Evolutionary conservation across 305 asterid species (phyloP).

Genomic region (Lippia alba): DNA sequence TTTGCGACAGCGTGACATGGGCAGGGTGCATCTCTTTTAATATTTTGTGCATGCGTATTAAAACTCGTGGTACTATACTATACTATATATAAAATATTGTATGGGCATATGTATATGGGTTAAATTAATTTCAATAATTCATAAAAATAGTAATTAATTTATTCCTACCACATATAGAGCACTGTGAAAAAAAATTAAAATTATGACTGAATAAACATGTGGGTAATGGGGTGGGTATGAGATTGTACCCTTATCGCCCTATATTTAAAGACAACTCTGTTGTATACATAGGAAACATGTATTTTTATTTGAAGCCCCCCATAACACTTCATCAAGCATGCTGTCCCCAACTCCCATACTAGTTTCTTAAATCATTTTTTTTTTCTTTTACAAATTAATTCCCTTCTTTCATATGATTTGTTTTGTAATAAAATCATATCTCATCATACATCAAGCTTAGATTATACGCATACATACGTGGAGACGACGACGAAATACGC

Average conservation of each 20-base stretch:
- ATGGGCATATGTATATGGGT: constrained; percentile 40
- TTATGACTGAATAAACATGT: constrained; percentile 47
- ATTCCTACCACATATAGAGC: constrained; percentile 41
- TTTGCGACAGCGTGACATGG: constrained; percentile 44
- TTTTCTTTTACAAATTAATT: neutral
- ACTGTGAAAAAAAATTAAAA: constrained; percentile 27
- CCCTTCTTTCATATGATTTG: neutral
- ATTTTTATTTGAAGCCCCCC: constrained; percentile 54
- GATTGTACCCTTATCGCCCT: constrained; percentile 49
- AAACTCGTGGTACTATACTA: neutral
- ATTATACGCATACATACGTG: no score
- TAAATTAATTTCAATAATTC: constrained; percentile 35
- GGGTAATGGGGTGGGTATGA: constrained; percentile 36
- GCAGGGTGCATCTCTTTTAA: constrained; percentile 8
- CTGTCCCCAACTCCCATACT: constrained; percentile 46
- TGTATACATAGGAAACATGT: constrained; percentile 61
- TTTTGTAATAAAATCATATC: neutral
- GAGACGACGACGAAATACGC: no score
- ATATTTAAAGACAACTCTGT: constrained; percentile 53
- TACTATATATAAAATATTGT: neutral
- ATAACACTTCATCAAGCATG: constrained; percentile 60
- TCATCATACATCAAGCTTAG: neutral
- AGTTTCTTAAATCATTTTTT: neutral
- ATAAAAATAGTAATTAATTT: neutral
- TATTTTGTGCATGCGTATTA: constrained; percentile 49